Base-by-base conservation (phyloP, 306 rosid species). In the Castanea crenata region DNA sequence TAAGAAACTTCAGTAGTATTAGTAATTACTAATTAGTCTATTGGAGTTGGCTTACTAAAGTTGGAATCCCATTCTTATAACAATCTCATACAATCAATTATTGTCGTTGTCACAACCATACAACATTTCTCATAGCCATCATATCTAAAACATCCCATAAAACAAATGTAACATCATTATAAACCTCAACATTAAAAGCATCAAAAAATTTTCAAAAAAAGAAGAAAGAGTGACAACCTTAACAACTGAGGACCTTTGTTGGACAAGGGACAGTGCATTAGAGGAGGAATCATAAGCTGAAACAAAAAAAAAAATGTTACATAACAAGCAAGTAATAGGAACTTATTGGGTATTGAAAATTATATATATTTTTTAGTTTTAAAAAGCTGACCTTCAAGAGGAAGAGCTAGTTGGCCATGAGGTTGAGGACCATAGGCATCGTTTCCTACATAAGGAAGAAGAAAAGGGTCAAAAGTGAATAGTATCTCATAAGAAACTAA, bases 401-500 rank as follows among this genome's bases (percentile, higher is more conserved):
- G 92, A 74, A 95, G 95, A 71, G 96, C 92, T 35, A 95, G 93
- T 31, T 89, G 87, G 57, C 99, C 97, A 23, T 83, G 89, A 34
- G 99, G 97, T 78, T 84, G 19, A 55, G 94, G 91, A 74, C 89
- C 97, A 81, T 89, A 95, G 57, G 98, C 99, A 80, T 91, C 94
- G 73, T 95, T 95, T 19, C 99, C 99, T 73, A 95, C 89, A 75
- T 97, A 94, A 0, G 99, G 97, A 18, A 92, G 91, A 86, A 92
- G 91, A 65, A 69, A 81, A 52, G 97, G 94, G 82, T 81, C 86
- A 32, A 21, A 21, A 21, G 21, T 21, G 21, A 21, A 21, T 21
- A 21, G 21, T 21, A 21, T 21, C 21, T 21, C 21, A 21, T 21
- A 21, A 21, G 21, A 21, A 21, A 21, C 21, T 21, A 21, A 21